Evolutionary conservation across 208 protist genomes (phyloP).

Genomic region (Strigomonas culicis): DNA sequence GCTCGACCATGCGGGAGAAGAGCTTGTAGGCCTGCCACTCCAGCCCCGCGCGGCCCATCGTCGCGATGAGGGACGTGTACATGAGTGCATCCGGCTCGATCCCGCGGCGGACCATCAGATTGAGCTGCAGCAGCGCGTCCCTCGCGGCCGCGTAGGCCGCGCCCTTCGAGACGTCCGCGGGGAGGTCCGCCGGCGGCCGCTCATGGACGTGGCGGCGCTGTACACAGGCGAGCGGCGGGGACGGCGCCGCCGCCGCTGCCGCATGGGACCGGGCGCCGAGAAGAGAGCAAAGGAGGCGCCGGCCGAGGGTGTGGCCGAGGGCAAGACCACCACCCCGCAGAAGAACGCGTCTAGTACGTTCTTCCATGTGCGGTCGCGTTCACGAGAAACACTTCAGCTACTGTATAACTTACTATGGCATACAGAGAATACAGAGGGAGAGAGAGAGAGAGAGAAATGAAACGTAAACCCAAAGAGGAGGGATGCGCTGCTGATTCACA

Average conservation of each 20-base stretch:
- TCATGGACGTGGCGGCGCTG: constrained; percentile 48
- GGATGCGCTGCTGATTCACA: too few species aligned
- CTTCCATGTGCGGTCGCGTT: too few species aligned
- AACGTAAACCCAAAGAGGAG: too few species aligned
- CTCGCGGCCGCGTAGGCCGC: constrained; percentile 70
- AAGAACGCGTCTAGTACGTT: not conserved
- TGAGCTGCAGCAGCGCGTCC: constrained; percentile 88
- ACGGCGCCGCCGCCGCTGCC: not conserved
- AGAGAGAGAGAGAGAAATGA: constrained; percentile 10
- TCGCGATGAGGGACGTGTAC: constrained; percentile 91
- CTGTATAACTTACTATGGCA: too few species aligned
- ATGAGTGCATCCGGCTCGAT: constrained; percentile 89
- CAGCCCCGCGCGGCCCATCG: constrained; percentile 78
- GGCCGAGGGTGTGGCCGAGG: not conserved
- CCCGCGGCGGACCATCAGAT: constrained; percentile 90
- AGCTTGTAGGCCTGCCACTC: constrained; percentile 94
- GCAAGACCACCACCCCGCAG: not conserved
- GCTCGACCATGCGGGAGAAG: constrained; percentile 91
- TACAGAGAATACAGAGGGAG: too few species aligned
- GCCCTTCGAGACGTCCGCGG: constrained; percentile 36
- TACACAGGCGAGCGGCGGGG: not conserved
- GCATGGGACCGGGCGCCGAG: not conserved
- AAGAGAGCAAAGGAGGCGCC: not conserved
- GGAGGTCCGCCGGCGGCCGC: constrained; percentile 55
- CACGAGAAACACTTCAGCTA: too few species aligned